Percentiles rank a stretch among this genome's conserved stretches.
These are phyloP conservation scores for Petrea volubilis DNA, from an alignment of 257 asterid genomes.

Conservation along the genomic window DNA sequence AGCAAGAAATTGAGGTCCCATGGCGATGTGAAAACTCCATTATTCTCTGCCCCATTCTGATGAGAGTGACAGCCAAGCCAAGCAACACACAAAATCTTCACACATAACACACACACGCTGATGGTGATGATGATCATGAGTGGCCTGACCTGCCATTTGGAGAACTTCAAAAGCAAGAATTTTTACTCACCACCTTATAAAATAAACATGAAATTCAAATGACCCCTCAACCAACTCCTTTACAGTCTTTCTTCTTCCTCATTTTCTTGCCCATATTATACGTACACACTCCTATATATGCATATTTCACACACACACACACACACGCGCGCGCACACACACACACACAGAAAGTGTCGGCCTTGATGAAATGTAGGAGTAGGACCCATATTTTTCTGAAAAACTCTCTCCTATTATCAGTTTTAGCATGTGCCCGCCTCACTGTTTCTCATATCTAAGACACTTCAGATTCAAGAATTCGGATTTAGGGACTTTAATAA, in stretches of 20 bases:
- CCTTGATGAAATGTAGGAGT: conserved; percentile 30
- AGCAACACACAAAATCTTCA: conserved; percentile 27
- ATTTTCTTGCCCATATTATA: neutral
- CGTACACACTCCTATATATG: neutral
- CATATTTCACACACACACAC: neutral
- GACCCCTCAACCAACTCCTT: conserved; percentile 46
- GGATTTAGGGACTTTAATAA: neutral
- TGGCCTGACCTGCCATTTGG: conserved; percentile 32
- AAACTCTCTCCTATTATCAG: conserved; percentile 22
- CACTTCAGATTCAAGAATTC: conserved; percentile 30
- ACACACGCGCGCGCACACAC: neutral
- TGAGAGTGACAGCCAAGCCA: conserved; percentile 64
- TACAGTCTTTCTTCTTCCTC: conserved; percentile 24
- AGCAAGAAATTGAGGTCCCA: conserved; percentile 27
- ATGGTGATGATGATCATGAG: conserved; percentile 15
- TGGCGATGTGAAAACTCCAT: conserved; percentile 4
- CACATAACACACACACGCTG: conserved; percentile 14
- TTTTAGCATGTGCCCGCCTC: conserved; percentile 40
- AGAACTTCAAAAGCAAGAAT: conserved; percentile 43
- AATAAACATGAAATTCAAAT: conserved; percentile 16
- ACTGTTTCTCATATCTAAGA: conserved; percentile 30
- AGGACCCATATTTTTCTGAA: conserved; percentile 32
- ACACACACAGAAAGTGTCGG: conserved; percentile 45
- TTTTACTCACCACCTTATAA: neutral
- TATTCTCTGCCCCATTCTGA: conserved; percentile 29